phyloP scores from a whole-genome alignment of 2,329 filamentous ascomycete genomes.

The Cercospora janseana region DNA sequence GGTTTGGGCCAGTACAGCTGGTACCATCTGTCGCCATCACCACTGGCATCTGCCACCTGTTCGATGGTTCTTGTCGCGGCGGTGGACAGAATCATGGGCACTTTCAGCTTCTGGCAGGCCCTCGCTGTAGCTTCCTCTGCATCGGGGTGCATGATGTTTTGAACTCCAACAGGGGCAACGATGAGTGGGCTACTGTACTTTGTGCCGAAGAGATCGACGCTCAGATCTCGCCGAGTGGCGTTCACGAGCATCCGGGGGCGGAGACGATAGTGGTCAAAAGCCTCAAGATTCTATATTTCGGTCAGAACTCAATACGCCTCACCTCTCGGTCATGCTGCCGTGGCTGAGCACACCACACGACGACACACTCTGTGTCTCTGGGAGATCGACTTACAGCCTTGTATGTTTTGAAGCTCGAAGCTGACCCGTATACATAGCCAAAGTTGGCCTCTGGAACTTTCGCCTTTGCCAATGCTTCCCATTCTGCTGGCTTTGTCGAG shows the following conservation, averaged over 20 bases:
- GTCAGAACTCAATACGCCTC: not conserved
- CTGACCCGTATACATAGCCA: constrained; percentile 42
- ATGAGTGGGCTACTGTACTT: constrained; percentile 55
- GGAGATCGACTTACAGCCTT: constrained; percentile 21
- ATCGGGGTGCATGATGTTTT: constrained; percentile 64
- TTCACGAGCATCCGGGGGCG: constrained; percentile 44
- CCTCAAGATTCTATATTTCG: constrained; percentile 35
- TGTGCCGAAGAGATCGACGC: constrained; percentile 39
- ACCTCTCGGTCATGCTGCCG: no score
- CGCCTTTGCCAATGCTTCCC: constrained; percentile 39
- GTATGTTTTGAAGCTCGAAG: constrained; percentile 40
- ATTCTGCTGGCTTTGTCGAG: constrained; percentile 43
- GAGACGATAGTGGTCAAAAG: constrained; percentile 43
- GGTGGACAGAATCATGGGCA: constrained; percentile 68
- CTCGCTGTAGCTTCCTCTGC: constrained; percentile 63
- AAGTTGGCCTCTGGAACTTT: constrained; percentile 41
- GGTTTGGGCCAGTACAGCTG: constrained; percentile 65
- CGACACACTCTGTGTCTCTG: no score
- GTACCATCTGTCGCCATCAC: constrained; percentile 44
- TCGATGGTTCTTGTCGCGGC: constrained; percentile 64
- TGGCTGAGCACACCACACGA: no score
- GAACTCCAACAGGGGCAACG: constrained; percentile 68
- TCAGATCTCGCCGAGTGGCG: constrained; percentile 36
- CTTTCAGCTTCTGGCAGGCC: constrained; percentile 58
- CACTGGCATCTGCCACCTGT: constrained; percentile 60